These are phyloP conservation scores for Hortaea sp. DNA, from an alignment of 2,329 filamentous ascomycete genomes.

Conservation along the genomic window DNA sequence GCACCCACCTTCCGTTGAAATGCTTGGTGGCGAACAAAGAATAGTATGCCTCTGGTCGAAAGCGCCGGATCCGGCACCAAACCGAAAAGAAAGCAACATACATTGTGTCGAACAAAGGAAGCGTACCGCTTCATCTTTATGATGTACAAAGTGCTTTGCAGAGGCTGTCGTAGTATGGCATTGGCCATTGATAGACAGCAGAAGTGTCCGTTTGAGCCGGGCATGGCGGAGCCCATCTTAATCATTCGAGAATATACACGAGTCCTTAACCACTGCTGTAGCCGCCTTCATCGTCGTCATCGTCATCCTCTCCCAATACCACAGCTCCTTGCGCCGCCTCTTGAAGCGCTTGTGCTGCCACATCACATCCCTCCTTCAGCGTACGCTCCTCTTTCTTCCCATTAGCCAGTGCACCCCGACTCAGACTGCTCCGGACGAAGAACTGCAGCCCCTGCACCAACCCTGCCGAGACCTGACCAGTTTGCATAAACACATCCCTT, in stretches of 20 bases:
- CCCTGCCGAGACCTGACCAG: conserved; percentile 48
- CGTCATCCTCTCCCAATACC: neutral
- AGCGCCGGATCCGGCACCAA: neutral
- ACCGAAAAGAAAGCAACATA: neutral
- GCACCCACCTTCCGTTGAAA: neutral
- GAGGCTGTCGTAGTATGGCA: too few species aligned
- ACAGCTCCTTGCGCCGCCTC: conserved; percentile 4
- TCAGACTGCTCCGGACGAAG: conserved; percentile 67
- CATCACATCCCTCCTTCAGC: conserved; percentile 35
- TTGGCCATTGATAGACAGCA: too few species aligned
- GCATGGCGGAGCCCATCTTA: too few species aligned
- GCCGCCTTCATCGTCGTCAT: neutral
- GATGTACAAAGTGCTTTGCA: too few species aligned
- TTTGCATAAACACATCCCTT: conserved; percentile 49
- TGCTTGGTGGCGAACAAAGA: neutral
- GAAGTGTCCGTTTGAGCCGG: too few species aligned
- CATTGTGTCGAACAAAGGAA: neutral
- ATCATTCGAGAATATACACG: neutral
- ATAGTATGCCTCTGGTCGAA: neutral
- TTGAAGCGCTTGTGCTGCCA: conserved; percentile 15
- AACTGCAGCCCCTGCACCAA: conserved; percentile 67
- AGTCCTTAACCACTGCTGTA: neutral
- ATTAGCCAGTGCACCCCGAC: conserved; percentile 48
- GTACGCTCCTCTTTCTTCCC: conserved; percentile 43
- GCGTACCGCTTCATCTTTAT: neutral